A percentile compares a stretch with the other conserved stretches of the same genome.
phyloP scores from a whole-genome alignment of 2,329 filamentous ascomycete genomes.

The Colletotrichum zoysiae region DNA sequence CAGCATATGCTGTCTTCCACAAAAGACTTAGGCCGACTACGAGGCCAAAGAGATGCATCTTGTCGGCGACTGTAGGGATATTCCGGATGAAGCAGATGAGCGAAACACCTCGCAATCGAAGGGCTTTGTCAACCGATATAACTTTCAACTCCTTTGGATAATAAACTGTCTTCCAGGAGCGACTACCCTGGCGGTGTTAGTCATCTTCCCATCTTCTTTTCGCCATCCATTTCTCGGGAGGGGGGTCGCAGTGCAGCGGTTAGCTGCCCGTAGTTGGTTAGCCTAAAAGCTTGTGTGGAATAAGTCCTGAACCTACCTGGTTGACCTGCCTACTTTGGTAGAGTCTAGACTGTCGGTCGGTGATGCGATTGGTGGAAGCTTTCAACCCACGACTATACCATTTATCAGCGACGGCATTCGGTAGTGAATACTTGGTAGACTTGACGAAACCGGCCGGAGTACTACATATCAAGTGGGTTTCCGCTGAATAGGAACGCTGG shows the following conservation, averaged over 20 bases:
- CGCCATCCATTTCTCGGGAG: background rate
- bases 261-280: background rate
- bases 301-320: background rate
- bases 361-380: slow-evolving; percentile 11
- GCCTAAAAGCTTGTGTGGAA: background rate
- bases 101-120: background rate
- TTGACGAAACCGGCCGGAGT: too few species aligned
- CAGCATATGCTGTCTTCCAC: slow-evolving; percentile 16
- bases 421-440: background rate
- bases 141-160: too few species aligned
- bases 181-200: background rate
- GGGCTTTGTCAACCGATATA: background rate
- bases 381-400: background rate
- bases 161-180: background rate
- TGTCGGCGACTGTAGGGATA: too few species aligned
- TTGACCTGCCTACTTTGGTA: slow-evolving; percentile 1
- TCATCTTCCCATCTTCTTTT: background rate
- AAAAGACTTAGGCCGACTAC: background rate
- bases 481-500: too few species aligned
- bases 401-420: background rate
- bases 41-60: slow-evolving; percentile 11
- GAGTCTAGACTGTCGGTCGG: background rate
- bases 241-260: background rate
- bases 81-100: background rate
- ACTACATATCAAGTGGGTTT: too few species aligned